phyloP scores from a whole-genome alignment of 352 stramenopile genomes.

The Globisporangium sylvaticum region DNA sequence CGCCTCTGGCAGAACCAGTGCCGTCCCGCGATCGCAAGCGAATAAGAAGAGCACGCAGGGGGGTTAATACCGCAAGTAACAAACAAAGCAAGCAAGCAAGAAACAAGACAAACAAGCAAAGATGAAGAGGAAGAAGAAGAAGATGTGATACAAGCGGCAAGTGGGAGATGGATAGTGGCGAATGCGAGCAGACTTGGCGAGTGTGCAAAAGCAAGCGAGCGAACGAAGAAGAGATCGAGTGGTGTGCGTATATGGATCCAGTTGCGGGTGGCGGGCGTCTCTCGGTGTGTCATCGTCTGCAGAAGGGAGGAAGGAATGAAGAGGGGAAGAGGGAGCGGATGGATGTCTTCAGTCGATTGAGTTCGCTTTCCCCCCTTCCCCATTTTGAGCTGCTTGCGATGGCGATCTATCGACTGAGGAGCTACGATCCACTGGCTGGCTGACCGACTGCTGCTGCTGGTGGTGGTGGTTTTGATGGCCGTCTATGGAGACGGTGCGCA shows the following conservation, averaged over 20 bases:
- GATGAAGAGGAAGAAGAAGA: not conserved
- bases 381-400: not conserved
- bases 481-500: not conserved
- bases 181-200: not conserved
- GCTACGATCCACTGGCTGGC: not conserved
- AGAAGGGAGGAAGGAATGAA: not conserved
- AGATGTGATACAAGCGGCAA: not conserved
- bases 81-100: not conserved
- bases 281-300: not conserved
- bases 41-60: constrained; percentile 18
- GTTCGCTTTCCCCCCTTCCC: not conserved
- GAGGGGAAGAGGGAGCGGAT: too few species aligned
- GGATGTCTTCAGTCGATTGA: too few species aligned
- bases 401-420: not conserved
- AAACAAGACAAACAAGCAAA: not conserved
- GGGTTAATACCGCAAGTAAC: not conserved
- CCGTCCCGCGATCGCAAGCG: constrained; percentile 40
- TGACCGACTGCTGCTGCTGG: not conserved
- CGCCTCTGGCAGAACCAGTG: constrained; percentile 76
- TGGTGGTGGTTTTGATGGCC: not conserved
- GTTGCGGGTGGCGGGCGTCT: not conserved
- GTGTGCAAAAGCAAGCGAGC: not conserved
- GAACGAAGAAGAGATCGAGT: not conserved
- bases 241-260: not conserved
- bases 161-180: not conserved